Conservation (phyloP, 129 eudicot species). For the Flaveria robusta region DNA sequence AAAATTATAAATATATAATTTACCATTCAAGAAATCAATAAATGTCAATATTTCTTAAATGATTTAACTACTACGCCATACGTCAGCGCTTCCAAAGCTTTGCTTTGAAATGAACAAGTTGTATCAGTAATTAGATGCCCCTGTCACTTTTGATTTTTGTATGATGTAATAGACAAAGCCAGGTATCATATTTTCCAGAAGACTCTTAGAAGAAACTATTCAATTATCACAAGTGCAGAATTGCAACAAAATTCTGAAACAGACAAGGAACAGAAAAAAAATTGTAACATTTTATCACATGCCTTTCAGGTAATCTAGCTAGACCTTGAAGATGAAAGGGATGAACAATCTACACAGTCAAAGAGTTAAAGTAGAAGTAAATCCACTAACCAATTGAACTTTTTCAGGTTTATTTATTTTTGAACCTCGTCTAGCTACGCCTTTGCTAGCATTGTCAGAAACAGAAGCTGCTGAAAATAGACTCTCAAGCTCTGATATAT, state of each 20-base stretch:
- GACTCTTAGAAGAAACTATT: background rate
- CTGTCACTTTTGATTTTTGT: conserved; percentile 1
- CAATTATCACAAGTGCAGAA: conserved; percentile 1
- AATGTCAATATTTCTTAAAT: background rate
- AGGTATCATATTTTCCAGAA: background rate
- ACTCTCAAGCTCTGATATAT: conserved; percentile 22
- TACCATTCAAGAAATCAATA: background rate
- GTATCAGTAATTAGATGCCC: background rate
- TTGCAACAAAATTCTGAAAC: background rate
- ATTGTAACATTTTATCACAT: background rate
- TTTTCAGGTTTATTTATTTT: conserved; percentile 13
- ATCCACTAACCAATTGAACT: conserved; percentile 12
- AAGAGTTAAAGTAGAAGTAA: conserved; percentile 6
- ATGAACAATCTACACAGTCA: conserved; percentile 23
- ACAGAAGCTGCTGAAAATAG: conserved; percentile 11
- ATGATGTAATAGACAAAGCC: conserved; percentile 1
- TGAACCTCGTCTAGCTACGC: conserved; percentile 13
- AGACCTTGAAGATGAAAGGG: conserved; percentile 15
- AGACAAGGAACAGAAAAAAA: background rate
- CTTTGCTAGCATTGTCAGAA: conserved; percentile 26
- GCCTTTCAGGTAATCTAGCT: conserved; percentile 21
- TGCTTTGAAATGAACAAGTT: background rate
- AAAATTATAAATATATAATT: background rate
- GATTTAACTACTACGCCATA: background rate
- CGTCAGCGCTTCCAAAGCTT: background rate